A percentile compares a stretch with the other conserved stretches of the same genome.
These are phyloP conservation scores for Talaromyces sp. DNA, from an alignment of 2,329 filamentous ascomycete genomes.

Conservation along the genomic window DNA sequence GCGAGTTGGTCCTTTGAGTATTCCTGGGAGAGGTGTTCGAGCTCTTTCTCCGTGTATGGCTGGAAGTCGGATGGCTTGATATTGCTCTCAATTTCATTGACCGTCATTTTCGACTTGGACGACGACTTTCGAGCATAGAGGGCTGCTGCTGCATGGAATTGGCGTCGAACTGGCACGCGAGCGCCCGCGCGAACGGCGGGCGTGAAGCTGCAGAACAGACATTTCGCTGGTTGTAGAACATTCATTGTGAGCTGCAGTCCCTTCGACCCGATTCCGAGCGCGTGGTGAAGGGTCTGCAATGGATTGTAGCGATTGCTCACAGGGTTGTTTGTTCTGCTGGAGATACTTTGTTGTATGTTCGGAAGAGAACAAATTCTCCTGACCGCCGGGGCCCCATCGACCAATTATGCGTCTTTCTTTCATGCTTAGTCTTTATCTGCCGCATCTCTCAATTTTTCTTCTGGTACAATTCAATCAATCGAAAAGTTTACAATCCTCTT, in stretches of 20 bases:
- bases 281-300: conserved; percentile 9
- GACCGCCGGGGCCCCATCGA: conserved; percentile 14
- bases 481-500: not conserved
- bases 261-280: conserved; percentile 15
- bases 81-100: conserved; percentile 24
- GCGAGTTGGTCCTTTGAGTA: conserved; percentile 80
- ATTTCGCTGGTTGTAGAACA: conserved; percentile 47
- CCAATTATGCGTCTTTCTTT: conserved; percentile 16
- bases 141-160: conserved; percentile 46
- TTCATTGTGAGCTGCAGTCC: conserved; percentile 44
- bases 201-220: conserved; percentile 49
- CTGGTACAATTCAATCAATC: not conserved
- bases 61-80: conserved; percentile 38
- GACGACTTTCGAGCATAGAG: conserved; percentile 39
- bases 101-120: conserved; percentile 14
- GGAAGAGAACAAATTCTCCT: conserved; percentile 28
- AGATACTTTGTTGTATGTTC: conserved; percentile 8
- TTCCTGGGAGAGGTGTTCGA: conserved; percentile 56
- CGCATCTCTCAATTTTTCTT: conserved; percentile 6
- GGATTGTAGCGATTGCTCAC: not conserved
- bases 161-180: conserved; percentile 43
- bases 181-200: conserved; percentile 37
- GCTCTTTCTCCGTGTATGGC: conserved; percentile 65
- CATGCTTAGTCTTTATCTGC: conserved; percentile 11
- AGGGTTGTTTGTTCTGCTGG: conserved; percentile 8